These are phyloP conservation scores for Acrasis kona DNA, from an alignment of 78 protist species.

Conservation along the genomic window DNA sequence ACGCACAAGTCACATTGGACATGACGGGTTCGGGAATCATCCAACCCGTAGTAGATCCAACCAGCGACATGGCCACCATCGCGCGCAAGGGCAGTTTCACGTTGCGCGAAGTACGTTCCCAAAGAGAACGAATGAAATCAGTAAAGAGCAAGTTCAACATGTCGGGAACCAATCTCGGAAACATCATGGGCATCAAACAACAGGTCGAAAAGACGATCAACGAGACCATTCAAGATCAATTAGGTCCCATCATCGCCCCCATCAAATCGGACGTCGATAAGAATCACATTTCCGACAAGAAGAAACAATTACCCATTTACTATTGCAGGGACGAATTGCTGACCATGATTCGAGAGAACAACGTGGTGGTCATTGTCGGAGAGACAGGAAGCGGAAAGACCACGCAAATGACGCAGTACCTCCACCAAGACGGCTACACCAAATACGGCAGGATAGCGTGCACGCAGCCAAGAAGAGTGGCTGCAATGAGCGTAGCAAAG, in stretches of 20 bases:
- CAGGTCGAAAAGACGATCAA: neutral
- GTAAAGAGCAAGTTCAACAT: neutral
- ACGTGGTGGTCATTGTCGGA: conserved; percentile 82
- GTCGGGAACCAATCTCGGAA: neutral
- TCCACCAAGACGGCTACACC: conserved; percentile 84
- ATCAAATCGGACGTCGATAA: conserved; percentile 21
- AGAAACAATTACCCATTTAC: conserved; percentile 89
- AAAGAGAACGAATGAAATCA: neutral
- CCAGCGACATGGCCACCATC: conserved; percentile 76
- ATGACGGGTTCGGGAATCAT: neutral
- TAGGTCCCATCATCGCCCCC: neutral
- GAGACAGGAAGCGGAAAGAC: conserved; percentile 98
- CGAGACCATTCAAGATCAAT: neutral
- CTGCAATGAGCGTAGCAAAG: conserved; percentile 93
- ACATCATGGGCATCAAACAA: neutral
- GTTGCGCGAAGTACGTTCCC: conserved; percentile 1
- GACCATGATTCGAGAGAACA: conserved; percentile 67
- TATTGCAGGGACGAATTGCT: conserved; percentile 56
- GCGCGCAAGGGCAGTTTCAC: conserved; percentile 64
- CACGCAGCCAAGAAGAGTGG: conserved; percentile 97
- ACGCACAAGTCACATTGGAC: neutral
- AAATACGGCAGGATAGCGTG: conserved; percentile 77
- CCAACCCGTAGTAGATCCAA: conserved; percentile 78
- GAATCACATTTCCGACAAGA: conserved; percentile 75
- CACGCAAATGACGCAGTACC: conserved; percentile 92